Evolutionary conservation across 495 filamentous ascomycete genomes (phyloP).

Genomic region (Sporormia fimetaria): DNA sequence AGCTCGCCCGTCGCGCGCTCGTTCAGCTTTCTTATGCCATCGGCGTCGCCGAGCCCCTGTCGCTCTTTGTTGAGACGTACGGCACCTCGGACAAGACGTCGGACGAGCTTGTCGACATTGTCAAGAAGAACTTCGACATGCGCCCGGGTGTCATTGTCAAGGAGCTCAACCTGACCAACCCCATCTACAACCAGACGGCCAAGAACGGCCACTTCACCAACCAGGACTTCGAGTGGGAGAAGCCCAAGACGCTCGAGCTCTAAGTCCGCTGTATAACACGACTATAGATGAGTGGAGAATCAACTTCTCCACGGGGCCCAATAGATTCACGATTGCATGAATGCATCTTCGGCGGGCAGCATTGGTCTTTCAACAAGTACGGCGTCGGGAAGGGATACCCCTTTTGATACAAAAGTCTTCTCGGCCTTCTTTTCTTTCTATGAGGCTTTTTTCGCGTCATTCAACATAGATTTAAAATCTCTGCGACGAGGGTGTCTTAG

Average conservation of each 20-base stretch:
- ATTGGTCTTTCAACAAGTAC: slow-evolving; percentile 26
- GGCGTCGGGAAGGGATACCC: slow-evolving; percentile 21
- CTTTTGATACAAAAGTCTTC: slow-evolving; percentile 21
- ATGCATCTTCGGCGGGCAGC: slow-evolving; percentile 19
- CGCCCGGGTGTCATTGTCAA: slow-evolving; percentile 96
- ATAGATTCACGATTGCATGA: slow-evolving; percentile 22
- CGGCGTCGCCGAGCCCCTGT: slow-evolving; percentile 92
- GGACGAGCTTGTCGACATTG: slow-evolving; percentile 81
- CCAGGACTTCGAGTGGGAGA: slow-evolving; percentile 95
- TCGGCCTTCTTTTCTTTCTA: slow-evolving; percentile 11
- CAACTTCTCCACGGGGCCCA: slow-evolving; percentile 22
- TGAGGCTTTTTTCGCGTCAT: slow-evolving; percentile 22
- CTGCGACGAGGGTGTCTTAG: too few species aligned
- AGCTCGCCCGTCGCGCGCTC: slow-evolving; percentile 78
- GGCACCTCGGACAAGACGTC: slow-evolving; percentile 63
- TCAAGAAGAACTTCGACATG: slow-evolving; percentile 91
- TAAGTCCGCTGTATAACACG: slow-evolving; percentile 36
- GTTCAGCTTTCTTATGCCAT: slow-evolving; percentile 99
- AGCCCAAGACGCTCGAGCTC: slow-evolving; percentile 85
- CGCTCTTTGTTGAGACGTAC: slow-evolving; percentile 78
- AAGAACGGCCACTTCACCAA: slow-evolving; percentile 99
- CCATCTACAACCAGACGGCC: slow-evolving; percentile 95
- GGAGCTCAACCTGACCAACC: slow-evolving; percentile 87
- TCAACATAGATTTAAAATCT: slow-evolving; percentile 25
- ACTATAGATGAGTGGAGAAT: slow-evolving; percentile 23